Evolutionary conservation across 441 rosid species (phyloP), one percentile per base, ranked within the genome.

Genomic region (Gossypium davidsonii): DNA sequence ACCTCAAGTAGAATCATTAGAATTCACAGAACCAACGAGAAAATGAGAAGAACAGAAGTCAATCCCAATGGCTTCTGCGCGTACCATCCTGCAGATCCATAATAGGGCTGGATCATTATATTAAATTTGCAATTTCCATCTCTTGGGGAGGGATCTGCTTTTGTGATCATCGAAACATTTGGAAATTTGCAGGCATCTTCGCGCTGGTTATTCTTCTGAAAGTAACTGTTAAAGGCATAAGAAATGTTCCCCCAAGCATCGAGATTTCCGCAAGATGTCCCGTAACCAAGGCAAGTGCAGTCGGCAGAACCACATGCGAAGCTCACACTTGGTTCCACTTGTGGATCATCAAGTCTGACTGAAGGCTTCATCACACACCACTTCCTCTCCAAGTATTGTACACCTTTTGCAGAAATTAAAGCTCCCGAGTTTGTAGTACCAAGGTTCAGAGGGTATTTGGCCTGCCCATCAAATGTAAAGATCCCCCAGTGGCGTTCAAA

Each of bases 401-500:
- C 86, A 17, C 78, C 81, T 82, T 67, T 89, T 49, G 91, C 97
- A 2, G 82, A 81, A 70, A 86, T 57, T 73, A 94, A 70, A 59
- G 79, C 42, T 61, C 94, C 93, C 0, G 94, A 70, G 79, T 86
- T 92, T 7, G 94, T 88, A 11, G 94, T 85, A 20, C 98, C 98
- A 6, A 94, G 87, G 81, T 88, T 94, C 75, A 94, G 85, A 3
- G 74, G n/a, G 58, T 94, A 94, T 80, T 94, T 94, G 0, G 96
- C 83, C 58, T 56, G 57, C 25, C 98, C 98, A 5, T 94, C 98
- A 65, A 14, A 94, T 15, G 88, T 81, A 75, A 94, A 87, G 73
- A 92, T 78, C 21, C 98, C 98, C 98, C 97, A 92, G 64, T 94
- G 98, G 1, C 98, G 88, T 80, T 94, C 98, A 6, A 94, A 94